Conservation (phyloP, 1,284 basidiomycete genomes). For the Austropuccinia psidii region DNA sequence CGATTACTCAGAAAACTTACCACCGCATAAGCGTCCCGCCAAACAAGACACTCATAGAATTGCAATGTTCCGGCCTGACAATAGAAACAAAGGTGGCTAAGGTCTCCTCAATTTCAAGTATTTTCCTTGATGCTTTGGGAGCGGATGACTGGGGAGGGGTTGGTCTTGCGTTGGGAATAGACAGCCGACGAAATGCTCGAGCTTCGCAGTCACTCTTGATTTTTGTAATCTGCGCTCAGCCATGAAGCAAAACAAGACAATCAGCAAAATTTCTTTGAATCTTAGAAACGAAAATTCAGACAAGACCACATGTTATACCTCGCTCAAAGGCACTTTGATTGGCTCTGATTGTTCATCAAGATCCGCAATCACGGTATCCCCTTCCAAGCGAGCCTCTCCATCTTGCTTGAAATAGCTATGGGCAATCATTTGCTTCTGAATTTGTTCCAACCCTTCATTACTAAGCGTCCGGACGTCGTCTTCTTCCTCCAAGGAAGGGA, state of each 20-base stretch:
- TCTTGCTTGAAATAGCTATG: slow-evolving; percentile 40
- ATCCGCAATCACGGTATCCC: slow-evolving; percentile 38
- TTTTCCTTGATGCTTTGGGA: too few relatives aligned
- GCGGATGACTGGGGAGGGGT: too few relatives aligned
- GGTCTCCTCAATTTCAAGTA: slow-evolving; percentile 37
- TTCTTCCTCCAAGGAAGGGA: slow-evolving; percentile 36
- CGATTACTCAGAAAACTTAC: slow-evolving; percentile 34
- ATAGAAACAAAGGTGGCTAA: slow-evolving; percentile 40
- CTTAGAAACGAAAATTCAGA: too few relatives aligned
- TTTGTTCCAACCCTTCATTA: neutral
- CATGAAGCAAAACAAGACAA: slow-evolving; percentile 31
- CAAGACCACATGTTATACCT: slow-evolving; percentile 13
- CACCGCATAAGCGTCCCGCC: slow-evolving; percentile 41
- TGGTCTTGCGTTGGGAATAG: too few relatives aligned
- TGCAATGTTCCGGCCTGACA: slow-evolving; percentile 41
- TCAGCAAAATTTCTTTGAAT: too few relatives aligned
- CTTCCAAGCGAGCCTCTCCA: slow-evolving; percentile 39
- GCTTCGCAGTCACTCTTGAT: slow-evolving; percentile 11
- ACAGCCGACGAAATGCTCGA: neutral
- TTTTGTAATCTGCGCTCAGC: slow-evolving; percentile 19
- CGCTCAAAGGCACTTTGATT: slow-evolving; percentile 35
- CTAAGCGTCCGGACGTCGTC: neutral
- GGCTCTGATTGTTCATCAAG: slow-evolving; percentile 40
- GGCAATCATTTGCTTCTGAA: slow-evolving; percentile 39
- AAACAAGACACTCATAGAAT: slow-evolving; percentile 40